Percentiles rank a stretch among this genome's conserved stretches.
Evolutionary conservation across 208 protist species (phyloP).

Genomic region (Porcisia deanei): DNA sequence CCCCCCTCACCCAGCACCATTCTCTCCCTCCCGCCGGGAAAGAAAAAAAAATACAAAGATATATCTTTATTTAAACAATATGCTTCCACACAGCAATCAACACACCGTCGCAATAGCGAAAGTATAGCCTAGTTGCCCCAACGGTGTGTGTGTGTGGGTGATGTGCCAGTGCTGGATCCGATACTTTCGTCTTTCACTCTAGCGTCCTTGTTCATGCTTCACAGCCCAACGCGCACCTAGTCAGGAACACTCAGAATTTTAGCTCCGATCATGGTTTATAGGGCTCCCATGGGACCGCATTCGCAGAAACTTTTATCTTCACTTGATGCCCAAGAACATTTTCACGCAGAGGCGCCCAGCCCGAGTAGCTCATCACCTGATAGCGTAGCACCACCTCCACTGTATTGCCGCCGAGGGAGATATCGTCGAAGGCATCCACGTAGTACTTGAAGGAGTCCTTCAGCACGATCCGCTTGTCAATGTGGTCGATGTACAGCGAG

Average conservation of each 20-base stretch:
- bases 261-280: background rate
- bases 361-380: constrained; percentile 77
- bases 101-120: too few relatives aligned
- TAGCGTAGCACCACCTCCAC: constrained; percentile 67
- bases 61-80: too few relatives aligned
- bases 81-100: too few relatives aligned
- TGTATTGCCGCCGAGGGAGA: constrained; percentile 18
- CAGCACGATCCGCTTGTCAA: constrained; percentile 35
- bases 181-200: background rate
- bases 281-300: background rate
- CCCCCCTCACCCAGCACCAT: too few relatives aligned
- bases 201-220: background rate
- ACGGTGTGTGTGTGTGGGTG: background rate
- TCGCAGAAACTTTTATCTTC: constrained; percentile 2
- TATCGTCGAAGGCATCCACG: constrained; percentile 43
- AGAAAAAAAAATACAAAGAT: too few relatives aligned
- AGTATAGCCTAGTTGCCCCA: too few relatives aligned
- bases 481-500: constrained; percentile 38
- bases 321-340: constrained; percentile 27
- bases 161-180: too few relatives aligned
- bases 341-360: constrained; percentile 59
- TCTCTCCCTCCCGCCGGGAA: too few relatives aligned
- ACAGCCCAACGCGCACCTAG: background rate
- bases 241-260: too few relatives aligned
- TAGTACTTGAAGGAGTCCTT: constrained; percentile 69